Conservation (phyloP, 441 rosid genomes). For the Arabidopsis hybrid region DNA sequence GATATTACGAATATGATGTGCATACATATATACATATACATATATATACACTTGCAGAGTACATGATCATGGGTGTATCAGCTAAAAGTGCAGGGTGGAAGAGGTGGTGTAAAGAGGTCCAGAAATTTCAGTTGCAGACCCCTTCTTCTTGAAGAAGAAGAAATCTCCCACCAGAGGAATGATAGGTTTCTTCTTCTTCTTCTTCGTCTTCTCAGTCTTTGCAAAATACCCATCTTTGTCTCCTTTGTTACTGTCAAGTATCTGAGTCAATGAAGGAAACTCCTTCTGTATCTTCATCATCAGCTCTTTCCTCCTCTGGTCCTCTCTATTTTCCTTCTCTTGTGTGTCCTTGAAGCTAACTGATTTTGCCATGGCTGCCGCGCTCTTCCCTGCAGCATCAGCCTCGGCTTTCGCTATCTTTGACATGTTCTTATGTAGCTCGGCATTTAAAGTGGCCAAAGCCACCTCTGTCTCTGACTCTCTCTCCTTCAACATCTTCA, state of each 20-base stretch:
- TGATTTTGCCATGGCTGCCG: conserved; percentile 23
- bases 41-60: conserved; percentile 20
- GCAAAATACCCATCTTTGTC: conserved; percentile 46
- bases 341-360: conserved; percentile 37
- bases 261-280: conserved; percentile 59
- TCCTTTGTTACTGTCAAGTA: conserved; percentile 53
- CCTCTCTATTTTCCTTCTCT: conserved; percentile 43
- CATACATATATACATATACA: conserved; percentile 12
- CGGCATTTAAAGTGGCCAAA: conserved; percentile 76
- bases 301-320: conserved; percentile 53
- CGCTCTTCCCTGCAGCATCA: conserved; percentile 57
- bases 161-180: conserved; percentile 79
- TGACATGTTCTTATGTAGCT: conserved; percentile 80
- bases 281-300: conserved; percentile 55
- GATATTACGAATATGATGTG: not conserved
- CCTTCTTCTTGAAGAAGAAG: conserved; percentile 67
- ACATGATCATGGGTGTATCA: conserved; percentile 28
- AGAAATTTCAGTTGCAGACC: conserved; percentile 31
- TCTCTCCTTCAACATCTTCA: conserved; percentile 68
- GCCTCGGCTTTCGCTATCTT: conserved; percentile 81
- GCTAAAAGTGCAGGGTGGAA: conserved; percentile 51
- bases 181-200: conserved; percentile 78
- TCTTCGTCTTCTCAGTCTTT: conserved; percentile 39
- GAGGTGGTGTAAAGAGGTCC: conserved; percentile 47
- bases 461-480: conserved; percentile 79